Evolutionary conservation across 2,329 filamentous ascomycete species (phyloP).

Genomic region (Cercospora sp.): DNA sequence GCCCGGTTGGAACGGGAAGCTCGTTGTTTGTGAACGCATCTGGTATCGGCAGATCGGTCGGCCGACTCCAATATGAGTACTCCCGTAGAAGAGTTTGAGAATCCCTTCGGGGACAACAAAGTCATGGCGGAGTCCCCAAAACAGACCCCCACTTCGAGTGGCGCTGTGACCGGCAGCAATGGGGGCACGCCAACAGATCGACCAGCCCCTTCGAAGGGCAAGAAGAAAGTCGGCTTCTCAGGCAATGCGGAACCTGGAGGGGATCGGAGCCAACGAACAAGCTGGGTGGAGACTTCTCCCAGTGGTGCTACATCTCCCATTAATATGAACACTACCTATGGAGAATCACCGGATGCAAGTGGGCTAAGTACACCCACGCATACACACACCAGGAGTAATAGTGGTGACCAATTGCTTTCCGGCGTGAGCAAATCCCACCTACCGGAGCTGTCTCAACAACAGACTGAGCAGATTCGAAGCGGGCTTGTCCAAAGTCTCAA

Average conservation of each 20-base stretch:
- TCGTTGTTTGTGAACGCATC: conserved; percentile 4
- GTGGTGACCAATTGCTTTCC: conserved; percentile 25
- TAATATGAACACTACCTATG: conserved; percentile 17
- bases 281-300: conserved; percentile 21
- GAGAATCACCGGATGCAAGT: conserved; percentile 22
- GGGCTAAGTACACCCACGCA: conserved; percentile 26
- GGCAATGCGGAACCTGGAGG: conserved; percentile 20
- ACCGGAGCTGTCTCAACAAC: conserved; percentile 35
- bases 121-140: conserved; percentile 15
- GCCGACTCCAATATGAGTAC: conserved; percentile 20
- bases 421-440: conserved; percentile 31
- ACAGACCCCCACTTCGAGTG: conserved; percentile 19
- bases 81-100: conserved; percentile 26
- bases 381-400: conserved; percentile 19
- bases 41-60: background rate
- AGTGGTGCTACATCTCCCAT: conserved; percentile 20
- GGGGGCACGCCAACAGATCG: conserved; percentile 19
- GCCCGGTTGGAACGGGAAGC: background rate
- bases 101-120: conserved; percentile 27
- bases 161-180: conserved; percentile 24
- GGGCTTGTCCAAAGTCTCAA: conserved; percentile 29
- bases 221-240: conserved; percentile 32
- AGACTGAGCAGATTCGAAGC: conserved; percentile 35
- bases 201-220: conserved; percentile 22
- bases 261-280: conserved; percentile 21